Base-by-base conservation (phyloP, 2,329 filamentous ascomycete genomes). In the Aschersonia sp. region DNA sequence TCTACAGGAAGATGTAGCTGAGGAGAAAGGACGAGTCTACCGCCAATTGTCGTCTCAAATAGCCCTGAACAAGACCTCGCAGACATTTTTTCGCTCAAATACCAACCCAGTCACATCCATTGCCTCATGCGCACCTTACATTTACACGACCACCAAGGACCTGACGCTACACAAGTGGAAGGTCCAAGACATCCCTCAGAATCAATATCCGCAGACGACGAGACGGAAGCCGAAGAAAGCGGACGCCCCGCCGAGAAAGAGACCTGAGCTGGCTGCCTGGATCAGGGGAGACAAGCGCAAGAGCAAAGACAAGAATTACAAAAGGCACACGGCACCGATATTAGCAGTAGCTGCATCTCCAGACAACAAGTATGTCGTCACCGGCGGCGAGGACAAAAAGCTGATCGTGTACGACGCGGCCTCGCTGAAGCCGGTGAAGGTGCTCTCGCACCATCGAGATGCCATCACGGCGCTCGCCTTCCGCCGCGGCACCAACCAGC, bases 361-460 rank as follows among this genome's bases (percentile, higher is more conserved):
- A 44, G 89, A 94, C 51, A 92, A 92, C 35, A 88, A 86, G 62
- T 97, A 82, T 54, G 80, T 98, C 46, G 92, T 85, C 5, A 97
- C 92, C 0, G 92, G 91, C 45, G 91, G 91, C 45, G 77, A 80
- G 53, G 91, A 97, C 64, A 80, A 81, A 51, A 83, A 84, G 47
- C 71, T 98, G 44, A 85, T 97, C 47, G 80, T 97, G 53, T 94
- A 91, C 84, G 82, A 94, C 55, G 85, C 89, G 9, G 77, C 78
- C 47, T 84, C 82, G 1, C 73, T 98, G 45, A 84, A 78, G 47
- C 85, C 88, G 0, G 67, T 94, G 55, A 84, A 84, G 56, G 80
- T 91, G 3, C 94, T 97, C 63, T 81, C 79, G n/a, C 88, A 95
- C 51, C 92, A 98, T 67, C 80, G 92, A 51, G 92, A 94, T 59